Evolutionary conservation across 208 protist genomes (phyloP), one percentile per base, ranked within the genome.

Genomic region (Trypanosoma cruzi): DNA sequence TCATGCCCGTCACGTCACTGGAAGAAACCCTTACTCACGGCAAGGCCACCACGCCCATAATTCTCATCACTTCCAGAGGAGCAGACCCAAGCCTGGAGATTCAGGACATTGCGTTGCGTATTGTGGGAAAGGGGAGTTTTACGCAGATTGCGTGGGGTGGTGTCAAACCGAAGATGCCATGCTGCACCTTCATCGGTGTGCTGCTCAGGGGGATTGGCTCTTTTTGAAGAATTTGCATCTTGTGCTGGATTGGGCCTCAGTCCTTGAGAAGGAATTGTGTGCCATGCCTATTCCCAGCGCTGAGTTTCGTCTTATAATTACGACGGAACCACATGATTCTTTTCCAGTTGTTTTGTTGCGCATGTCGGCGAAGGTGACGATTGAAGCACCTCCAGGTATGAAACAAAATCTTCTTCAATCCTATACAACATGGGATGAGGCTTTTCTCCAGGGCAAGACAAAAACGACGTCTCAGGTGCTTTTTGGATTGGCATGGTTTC

Each of bases 201-300:
- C 94, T 29, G 80, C 68, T 53, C 80, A 92, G 36, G 97, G 97
- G 32, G 79, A 91, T 58, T 99, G 95, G 96, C 68, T 98, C 14
- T 95, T 96, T 65, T 78, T 99, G 14, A 99, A 99, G 85, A 99
- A 99, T 73, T 70, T 98, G 16, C 97, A 99, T 80, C 79, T 99
- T 0, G 97, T 98, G n/a, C 78, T 97, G 13, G 79, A 82, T 64
- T 99, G 98, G 97, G 85, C 97, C 16, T 77, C 88, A 0, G 73
- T 86, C 29, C 81, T 99, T 8, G 96, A 98, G 68, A 97, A 98
- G 69, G 89, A 96, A 72, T 73, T 99, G 32, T 87, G 84, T 61
- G 57, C 85, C 28, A 92, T 98, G 82, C 79, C 81, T 37, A 69
- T 79, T 58, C 84, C 88, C n/a, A 84, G 96, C 77, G 53, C 78